Conservation (phyloP, 768 basidiomycete genomes). For the Suillus alpinus region DNA sequence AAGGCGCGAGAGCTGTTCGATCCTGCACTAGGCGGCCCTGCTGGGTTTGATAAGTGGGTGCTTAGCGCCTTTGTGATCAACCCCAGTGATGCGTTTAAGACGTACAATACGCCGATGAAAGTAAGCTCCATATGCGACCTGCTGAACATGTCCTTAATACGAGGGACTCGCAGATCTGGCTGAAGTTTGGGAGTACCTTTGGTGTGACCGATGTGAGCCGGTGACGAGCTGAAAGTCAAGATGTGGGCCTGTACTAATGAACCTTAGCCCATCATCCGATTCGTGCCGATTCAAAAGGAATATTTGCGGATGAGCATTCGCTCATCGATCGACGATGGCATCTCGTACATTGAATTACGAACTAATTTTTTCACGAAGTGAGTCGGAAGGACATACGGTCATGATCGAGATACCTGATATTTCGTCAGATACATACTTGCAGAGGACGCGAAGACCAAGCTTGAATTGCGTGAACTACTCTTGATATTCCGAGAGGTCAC, state of each 20-base stretch:
- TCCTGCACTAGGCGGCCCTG: constrained; percentile 33
- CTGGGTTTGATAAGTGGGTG: constrained; percentile 44
- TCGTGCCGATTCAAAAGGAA: constrained; percentile 17
- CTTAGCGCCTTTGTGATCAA: constrained; percentile 37
- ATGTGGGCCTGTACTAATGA: constrained; percentile 14
- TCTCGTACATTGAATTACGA: constrained; percentile 43
- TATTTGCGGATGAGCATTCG: constrained; percentile 32
- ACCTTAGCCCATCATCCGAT: constrained; percentile 32
- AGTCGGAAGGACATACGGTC: background rate
- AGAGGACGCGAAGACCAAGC: constrained; percentile 34
- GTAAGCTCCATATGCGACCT: constrained; percentile 15
- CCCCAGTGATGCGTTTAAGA: constrained; percentile 42
- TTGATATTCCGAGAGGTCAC: constrained; percentile 33
- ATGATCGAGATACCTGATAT: background rate
- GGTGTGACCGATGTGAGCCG: constrained; percentile 21
- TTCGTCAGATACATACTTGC: constrained; percentile 37
- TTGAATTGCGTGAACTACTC: constrained; percentile 38
- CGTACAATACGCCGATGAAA: constrained; percentile 41
- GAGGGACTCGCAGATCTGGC: constrained; percentile 16
- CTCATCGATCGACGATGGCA: constrained; percentile 42
- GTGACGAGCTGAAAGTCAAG: constrained; percentile 17
- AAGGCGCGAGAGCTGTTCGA: constrained; percentile 36
- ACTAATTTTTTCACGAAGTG: constrained; percentile 39
- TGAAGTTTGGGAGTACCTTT: constrained; percentile 21
- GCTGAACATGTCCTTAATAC: background rate